phyloP scores from a whole-genome alignment of 345 rosid genomes.

The Tarenaya hassleriana region DNA sequence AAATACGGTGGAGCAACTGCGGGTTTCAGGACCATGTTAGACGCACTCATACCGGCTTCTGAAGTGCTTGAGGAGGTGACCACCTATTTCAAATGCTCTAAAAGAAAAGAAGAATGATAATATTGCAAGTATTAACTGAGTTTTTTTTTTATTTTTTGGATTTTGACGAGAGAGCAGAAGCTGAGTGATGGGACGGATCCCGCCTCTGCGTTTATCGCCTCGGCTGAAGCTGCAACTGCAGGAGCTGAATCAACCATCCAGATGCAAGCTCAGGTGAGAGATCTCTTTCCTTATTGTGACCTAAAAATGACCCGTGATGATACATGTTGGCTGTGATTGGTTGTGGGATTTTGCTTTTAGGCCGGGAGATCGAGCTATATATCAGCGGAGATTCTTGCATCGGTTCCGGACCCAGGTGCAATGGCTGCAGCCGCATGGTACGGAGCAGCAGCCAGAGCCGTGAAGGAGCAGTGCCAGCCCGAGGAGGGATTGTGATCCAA shows the following conservation, averaged over 20 bases:
- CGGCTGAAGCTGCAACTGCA: constrained; percentile 69
- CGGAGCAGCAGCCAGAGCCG: constrained; percentile 84
- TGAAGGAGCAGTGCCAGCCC: constrained; percentile 36
- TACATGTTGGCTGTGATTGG: background rate
- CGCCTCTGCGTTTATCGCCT: constrained; percentile 52
- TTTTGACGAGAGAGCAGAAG: constrained; percentile 43
- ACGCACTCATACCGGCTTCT: constrained; percentile 91
- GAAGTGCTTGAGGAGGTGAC: constrained; percentile 71
- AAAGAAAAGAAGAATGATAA: background rate
- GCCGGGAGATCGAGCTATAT: constrained; percentile 86
- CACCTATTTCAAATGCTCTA: background rate
- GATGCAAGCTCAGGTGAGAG: constrained; percentile 87
- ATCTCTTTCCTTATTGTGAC: background rate
- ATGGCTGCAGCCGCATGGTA: constrained; percentile 92
- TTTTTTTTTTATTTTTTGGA: too few species aligned
- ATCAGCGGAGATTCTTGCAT: constrained; percentile 46
- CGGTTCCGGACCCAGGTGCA: constrained; percentile 91
- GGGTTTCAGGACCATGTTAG: constrained; percentile 84
- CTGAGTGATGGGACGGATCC: constrained; percentile 70
- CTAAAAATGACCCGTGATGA: background rate
- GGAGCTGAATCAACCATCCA: constrained; percentile 87
- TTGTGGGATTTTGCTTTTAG: constrained; percentile 29
- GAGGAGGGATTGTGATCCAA: constrained; percentile 17
- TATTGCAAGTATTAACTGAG: constrained; percentile 2
- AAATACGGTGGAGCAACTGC: constrained; percentile 93